Evolutionary conservation across 164 flowering plant species (phyloP), one percentile per base, ranked within the genome.

Genomic region (Echeveria elegans): DNA sequence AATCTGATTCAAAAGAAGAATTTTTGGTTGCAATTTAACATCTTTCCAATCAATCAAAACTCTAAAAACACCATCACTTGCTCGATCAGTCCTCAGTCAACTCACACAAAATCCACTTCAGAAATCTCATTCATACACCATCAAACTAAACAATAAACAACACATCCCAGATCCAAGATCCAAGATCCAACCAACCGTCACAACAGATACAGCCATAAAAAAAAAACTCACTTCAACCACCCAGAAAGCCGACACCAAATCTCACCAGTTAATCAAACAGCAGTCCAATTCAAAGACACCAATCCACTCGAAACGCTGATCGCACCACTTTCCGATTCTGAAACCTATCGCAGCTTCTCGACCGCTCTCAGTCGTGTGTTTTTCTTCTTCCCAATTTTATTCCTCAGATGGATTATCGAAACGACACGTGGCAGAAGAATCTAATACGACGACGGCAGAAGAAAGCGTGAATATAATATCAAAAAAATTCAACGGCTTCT

Each of bases 341-440:
- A 8, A 38, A 34, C 3, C 64, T 75, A 73, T 66, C 11, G 81
- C 48, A 74, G 71, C 43, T 74, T 78, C 77, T 69, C 52, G 80
- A 74, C 28, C 28, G 60, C 47, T 32, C 37, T n/a, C n/a, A n/a
- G n/a, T n/a, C n/a, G n/a, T n/a, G n/a, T n/a, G 5, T 66, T 12
- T 58, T 40, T 28, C 8, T 65, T 45, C 23, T 21, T 67, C 52
- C 47, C 6, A 19, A 50, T 28, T 68, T 19, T 5, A 34, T 31
- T 71, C 71, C 61, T 56, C 29, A 53, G 65, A 70, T 68, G 40
- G 50, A 41, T 58, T 41, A 50, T 15, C 9, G 18, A 29, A 1
- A 0, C 10, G 86, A 68, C 86, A 83, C 86, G 86, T 83, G 84
- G 76, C 76, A 63, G 24, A 66, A 23, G n/a, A 47, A 70, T 70